A percentile compares a stretch with the other conserved stretches of the same genome.
Evolutionary conservation across 441 rosid species (phyloP).

Genomic region (Populus hybrid): DNA sequence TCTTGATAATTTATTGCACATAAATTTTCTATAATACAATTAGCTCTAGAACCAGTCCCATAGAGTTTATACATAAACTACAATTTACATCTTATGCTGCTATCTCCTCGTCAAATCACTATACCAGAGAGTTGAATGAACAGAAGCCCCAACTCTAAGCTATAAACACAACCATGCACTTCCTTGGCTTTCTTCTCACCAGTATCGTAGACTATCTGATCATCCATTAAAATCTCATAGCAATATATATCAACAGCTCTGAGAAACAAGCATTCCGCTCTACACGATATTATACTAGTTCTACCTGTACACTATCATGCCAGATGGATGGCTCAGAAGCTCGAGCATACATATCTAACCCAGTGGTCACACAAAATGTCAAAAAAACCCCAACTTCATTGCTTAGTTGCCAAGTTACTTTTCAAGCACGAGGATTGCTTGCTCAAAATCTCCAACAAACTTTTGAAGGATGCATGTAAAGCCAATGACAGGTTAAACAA

Average conservation of each 20-base stretch:
- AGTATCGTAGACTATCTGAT: not conserved
- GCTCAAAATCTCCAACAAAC: slow-evolving; percentile 7
- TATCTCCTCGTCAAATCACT: not conserved
- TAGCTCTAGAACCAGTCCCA: too few relatives aligned
- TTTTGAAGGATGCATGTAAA: not conserved
- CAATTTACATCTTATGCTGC: slow-evolving; percentile 10
- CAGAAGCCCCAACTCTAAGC: not conserved
- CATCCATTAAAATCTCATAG: not conserved
- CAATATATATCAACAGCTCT: not conserved
- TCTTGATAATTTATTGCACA: too few relatives aligned
- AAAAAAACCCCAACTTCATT: not conserved
- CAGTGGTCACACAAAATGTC: slow-evolving; percentile 14
- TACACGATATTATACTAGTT: not conserved
- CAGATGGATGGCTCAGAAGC: slow-evolving; percentile 12
- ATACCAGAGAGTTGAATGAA: not conserved
- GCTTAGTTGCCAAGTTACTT: not conserved
- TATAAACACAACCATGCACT: not conserved
- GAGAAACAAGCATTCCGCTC: not conserved
- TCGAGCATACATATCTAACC: not conserved
- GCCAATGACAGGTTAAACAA: slow-evolving; percentile 1
- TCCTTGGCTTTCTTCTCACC: not conserved
- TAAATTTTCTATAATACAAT: too few relatives aligned
- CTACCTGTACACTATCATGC: slow-evolving; percentile 25
- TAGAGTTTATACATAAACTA: slow-evolving; percentile 1
- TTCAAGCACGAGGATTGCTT: slow-evolving; percentile 4